Evolutionary conservation across 371 early-diverging fungal species (phyloP), one percentile per base, ranked within the genome.

Genomic region (Apophysomyces ossiformis): DNA sequence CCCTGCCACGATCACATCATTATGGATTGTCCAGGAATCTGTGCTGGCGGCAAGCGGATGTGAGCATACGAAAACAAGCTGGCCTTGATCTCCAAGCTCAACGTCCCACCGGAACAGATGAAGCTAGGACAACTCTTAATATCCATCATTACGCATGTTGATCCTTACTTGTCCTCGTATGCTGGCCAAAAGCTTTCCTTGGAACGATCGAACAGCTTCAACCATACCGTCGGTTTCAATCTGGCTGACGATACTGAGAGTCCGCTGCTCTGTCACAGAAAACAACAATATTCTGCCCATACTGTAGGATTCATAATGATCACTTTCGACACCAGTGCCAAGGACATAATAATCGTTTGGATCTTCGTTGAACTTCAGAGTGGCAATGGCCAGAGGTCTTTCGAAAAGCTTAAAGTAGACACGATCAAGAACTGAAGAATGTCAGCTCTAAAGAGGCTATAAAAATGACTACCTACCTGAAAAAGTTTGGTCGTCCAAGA

Each of bases 401-500:
- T 90, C 89, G 65, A 71, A 72, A 13, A 74, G 63, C 39, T 84
- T 69, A 61, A 88, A 69, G 45, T 75, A 75, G 56, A 81, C 67
- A 35, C 74, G 65, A 70, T 87, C 89, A 37, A 76, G 37, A 32
- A 74, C 82, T 76, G 64, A 37, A 63, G 36, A 47, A 18, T 21
- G 44, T 26, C n/a, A 58, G 21, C 7, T 7, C 9, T 1, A 21
- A 18, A 7, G 21, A 21, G 21, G 5, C 1, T 13, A 50, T 3
- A 11, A 46, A 7, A 46, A 18, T 4, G 0, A 16, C 6, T 9
- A 60, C 74, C 74, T 76, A 89, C 92, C 67, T 16, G 89, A 88
- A 79, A 90, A 92, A 0, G 85, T 83, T 60, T 89, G 87, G 58
- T 91, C 92, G 62, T 95, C 95, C 9, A 92, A 69, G 0, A 96